These are phyloP conservation scores for Torulaspora gathmanii DNA, from an alignment of 805 yeast genomes.

Conservation along the genomic window DNA sequence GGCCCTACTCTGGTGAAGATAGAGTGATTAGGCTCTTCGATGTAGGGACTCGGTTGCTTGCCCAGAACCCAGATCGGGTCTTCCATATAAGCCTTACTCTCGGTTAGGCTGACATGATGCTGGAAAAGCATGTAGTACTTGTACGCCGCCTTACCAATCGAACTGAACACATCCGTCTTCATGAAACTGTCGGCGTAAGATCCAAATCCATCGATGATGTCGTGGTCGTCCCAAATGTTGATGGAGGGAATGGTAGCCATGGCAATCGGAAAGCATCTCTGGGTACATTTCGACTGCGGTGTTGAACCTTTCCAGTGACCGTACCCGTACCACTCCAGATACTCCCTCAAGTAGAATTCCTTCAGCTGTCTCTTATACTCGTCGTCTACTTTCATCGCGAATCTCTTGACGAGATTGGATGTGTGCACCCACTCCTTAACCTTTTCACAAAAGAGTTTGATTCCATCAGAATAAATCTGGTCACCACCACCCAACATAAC, in stretches of 20 bases:
- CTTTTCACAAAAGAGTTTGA: constrained; percentile 51
- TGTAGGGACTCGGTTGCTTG: constrained; percentile 57
- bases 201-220: constrained; percentile 94
- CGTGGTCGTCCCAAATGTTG: constrained; percentile 92
- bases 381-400: constrained; percentile 41
- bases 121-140: constrained; percentile 88
- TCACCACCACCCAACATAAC: constrained; percentile 98
- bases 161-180: constrained; percentile 60
- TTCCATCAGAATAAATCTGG: constrained; percentile 84
- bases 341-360: constrained; percentile 65
- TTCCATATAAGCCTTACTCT: constrained; percentile 39
- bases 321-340: constrained; percentile 82
- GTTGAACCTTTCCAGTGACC: constrained; percentile 75
- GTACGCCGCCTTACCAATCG: constrained; percentile 75
- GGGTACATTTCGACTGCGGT: constrained; percentile 55
- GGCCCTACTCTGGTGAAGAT: constrained; percentile 69
- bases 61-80: constrained; percentile 64
- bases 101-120: constrained; percentile 61
- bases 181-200: constrained; percentile 75
- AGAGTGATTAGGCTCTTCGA: constrained; percentile 62
- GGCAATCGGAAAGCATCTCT: constrained; percentile 65
- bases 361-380: constrained; percentile 54
- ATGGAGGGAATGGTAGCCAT: constrained; percentile 79
- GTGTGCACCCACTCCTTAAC: constrained; percentile 62
- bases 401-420: constrained; percentile 45